Evolutionary conservation across 768 basidiomycete genomes (phyloP).

Genomic region (Mycena galericulata): DNA sequence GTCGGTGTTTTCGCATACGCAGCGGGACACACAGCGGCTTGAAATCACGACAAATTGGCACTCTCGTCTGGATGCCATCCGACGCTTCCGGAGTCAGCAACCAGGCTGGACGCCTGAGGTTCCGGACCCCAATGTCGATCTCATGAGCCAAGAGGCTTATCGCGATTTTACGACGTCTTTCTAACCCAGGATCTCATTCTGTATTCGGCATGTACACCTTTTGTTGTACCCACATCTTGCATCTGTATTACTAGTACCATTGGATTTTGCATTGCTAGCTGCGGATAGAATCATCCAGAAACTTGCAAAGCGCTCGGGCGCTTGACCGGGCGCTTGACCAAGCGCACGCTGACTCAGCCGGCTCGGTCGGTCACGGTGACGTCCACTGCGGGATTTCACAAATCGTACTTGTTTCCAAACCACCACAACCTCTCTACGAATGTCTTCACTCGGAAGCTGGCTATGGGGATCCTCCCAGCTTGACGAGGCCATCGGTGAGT

Average conservation of each 20-base stretch:
- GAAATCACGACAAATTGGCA: constrained; percentile 95
- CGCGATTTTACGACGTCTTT: constrained; percentile 71
- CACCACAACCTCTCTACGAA: constrained; percentile 38
- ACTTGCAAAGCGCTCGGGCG: background rate
- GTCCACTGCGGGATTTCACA: constrained; percentile 28
- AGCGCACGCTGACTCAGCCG: constrained; percentile 13
- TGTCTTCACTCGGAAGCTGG: constrained; percentile 75
- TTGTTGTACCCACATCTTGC: constrained; percentile 34
- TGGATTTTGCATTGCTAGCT: constrained; percentile 6
- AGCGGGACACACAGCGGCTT: constrained; percentile 73
- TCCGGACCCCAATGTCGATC: constrained; percentile 48
- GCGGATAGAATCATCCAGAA: background rate
- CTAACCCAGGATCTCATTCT: constrained; percentile 39
- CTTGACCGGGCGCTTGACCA: no score
- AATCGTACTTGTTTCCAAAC: constrained; percentile 17
- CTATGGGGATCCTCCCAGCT: constrained; percentile 88
- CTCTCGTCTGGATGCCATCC: constrained; percentile 81
- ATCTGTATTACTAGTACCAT: constrained; percentile 35
- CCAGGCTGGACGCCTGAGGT: constrained; percentile 36
- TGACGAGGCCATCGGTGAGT: constrained; percentile 84
- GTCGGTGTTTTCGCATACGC: constrained; percentile 81
- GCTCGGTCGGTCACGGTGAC: constrained; percentile 4
- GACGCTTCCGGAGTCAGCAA: constrained; percentile 68
- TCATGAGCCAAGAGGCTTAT: constrained; percentile 64
- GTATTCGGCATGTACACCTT: constrained; percentile 1